Evolutionary conservation across 2,329 filamentous ascomycete species (phyloP), one percentile per base, ranked within the genome.

Genomic region (Neofusicoccum sp.): DNA sequence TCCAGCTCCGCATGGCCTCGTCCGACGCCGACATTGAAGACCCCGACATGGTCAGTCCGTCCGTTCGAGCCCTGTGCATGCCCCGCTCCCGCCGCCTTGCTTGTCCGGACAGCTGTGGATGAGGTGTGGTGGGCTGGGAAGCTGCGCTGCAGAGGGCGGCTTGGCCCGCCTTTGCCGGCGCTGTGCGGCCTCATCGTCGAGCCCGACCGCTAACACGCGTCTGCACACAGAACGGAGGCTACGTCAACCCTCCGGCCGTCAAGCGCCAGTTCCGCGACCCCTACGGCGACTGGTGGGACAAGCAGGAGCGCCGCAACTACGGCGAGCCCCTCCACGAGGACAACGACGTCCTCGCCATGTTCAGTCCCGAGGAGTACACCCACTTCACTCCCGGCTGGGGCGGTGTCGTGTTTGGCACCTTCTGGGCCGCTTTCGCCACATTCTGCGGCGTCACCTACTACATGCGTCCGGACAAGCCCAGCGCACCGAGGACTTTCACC

Each of bases 321-420:
- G 93, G 93, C 78, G 96, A 99, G 79, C 92, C 94, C 11, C 87
- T 96, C 59, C 94, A 99, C 78, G 96, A 99, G 79, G 95, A 99
- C 78, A 90, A 97, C 78, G 96, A 99, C 77, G 85, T 93, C 64
- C 84, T 98, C 64, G 93, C 93, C 70, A 89, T 97, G 67, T 94
- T 99, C 80, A 90, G 91, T 56, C 87, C 92, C 2, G 88, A 95
- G 77, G 89, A 93, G 72, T 98, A 99, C 81, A 95, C 88, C 62
- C 94, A 95, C 84, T 85, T 87, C 73, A 89, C 85, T 56, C 82
- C 93, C 14, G 85, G 86, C 67, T 93, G 89, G 77, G 92, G 88
- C 64, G 79, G 85, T 36, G 87, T 97, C 9, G 69, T 81, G 59
- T 61, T 81, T 34, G 79, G 79, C 62, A 74, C 75, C 28, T 82